Base-by-base conservation (phyloP, 2,329 filamentous ascomycete genomes). In the Exophiala viscosa region DNA sequence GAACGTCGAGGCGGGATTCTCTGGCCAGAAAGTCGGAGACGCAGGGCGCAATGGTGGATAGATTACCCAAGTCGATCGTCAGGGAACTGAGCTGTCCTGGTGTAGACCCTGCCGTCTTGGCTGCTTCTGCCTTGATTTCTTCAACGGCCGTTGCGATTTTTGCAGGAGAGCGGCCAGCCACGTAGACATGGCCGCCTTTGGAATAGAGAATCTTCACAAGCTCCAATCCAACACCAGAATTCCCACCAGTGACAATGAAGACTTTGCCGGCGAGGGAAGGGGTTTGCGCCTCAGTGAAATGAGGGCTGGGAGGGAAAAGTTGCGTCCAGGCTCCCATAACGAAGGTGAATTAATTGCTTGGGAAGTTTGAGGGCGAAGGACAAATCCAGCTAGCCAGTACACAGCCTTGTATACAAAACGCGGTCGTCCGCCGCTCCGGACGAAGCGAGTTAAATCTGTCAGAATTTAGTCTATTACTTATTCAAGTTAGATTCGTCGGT, bases 101-200 rank as follows among this genome's bases (percentile, higher is more conserved):
- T 28, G 23, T 28, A 28, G 23, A 28, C 17, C 38, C 57, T 65
- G 1, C 67, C 68, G 3, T 45, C 34, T 0, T 57, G 48, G 38
- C 7, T 1, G 59, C 58, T 4, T 61, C 60, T 0, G 57, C 45
- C 45, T 69, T 66, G 57, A 78, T 73, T 3, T 64, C 60, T 6
- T 59, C 50, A 39, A 77, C 76, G 2, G 71, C 70, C 11, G 50
- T 57, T 13, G 57, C 53, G 2, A 69, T 66, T 54, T 73, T 75
- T 3, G 64, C 61, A 43, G 68, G 59, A 2, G 68, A 70, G 14
- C 74, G 70, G 1, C 67, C 71, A 11, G 70, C 67, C 31, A 76
- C 59, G 59, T 75, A 76, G 20, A 76, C 70, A 35, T 66, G 73
- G 23, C 68, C 75, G 54, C 70, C 68, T 31, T 69, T 65, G 17